Evolutionary conservation across 1,284 basidiomycete genomes (phyloP).

Genomic region (Chalciporus piperatoides): DNA sequence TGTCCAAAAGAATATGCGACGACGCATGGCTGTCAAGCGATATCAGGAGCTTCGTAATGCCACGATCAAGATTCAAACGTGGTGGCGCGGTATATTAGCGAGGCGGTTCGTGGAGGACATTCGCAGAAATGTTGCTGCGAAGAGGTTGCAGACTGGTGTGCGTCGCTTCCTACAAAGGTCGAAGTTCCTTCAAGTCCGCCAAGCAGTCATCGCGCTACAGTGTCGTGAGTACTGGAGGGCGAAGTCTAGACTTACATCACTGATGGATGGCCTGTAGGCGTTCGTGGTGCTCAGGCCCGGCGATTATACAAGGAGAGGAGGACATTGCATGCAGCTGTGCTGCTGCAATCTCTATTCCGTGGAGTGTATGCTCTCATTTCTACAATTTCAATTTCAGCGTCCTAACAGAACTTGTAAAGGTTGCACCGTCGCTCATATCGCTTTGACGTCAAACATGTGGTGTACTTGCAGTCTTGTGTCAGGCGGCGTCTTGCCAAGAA

Average conservation of each 20-base stretch:
- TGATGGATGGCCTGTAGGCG: conserved; percentile 44
- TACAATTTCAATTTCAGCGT: conserved; percentile 19
- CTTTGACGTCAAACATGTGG: conserved; percentile 68
- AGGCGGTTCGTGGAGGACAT: conserved; percentile 68
- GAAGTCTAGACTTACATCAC: conserved; percentile 4
- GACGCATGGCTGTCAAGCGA: conserved; percentile 78
- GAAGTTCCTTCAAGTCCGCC: conserved; percentile 61
- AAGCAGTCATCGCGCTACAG: conserved; percentile 74
- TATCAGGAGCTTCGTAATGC: conserved; percentile 73
- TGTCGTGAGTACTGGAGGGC: conserved; percentile 61
- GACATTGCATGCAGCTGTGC: conserved; percentile 64
- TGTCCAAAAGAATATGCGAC: conserved; percentile 95
- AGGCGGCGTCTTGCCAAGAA: conserved; percentile 86
- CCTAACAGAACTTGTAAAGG: conserved; percentile 38
- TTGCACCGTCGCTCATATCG: conserved; percentile 62
- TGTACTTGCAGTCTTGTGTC: conserved; percentile 90
- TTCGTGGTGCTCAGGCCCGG: conserved; percentile 81
- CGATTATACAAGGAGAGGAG: conserved; percentile 60
- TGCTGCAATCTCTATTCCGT: conserved; percentile 83
- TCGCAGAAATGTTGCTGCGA: conserved; percentile 72
- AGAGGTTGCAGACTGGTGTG: conserved; percentile 71
- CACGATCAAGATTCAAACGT: conserved; percentile 87
- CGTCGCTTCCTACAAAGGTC: conserved; percentile 76
- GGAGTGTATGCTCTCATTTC: conserved; percentile 69
- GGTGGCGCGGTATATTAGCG: conserved; percentile 89